phyloP scores from a whole-genome alignment of 306 rosid genomes.

The Dryas octopetala region DNA sequence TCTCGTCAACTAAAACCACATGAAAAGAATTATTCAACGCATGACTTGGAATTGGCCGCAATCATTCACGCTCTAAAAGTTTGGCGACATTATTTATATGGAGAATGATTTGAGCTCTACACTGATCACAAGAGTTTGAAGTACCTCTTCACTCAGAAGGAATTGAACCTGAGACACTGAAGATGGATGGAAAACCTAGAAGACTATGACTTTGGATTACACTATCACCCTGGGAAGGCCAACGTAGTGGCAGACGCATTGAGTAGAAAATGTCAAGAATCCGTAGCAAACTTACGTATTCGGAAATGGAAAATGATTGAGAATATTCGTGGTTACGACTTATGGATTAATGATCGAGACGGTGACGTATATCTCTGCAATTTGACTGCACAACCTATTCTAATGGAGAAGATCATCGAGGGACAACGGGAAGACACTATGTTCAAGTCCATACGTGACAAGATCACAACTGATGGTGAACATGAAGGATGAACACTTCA shows the following conservation, averaged over 20 bases:
- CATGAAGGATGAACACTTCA: background rate
- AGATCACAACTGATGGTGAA: background rate
- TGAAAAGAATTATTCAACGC: background rate
- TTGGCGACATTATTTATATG: background rate
- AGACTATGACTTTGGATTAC: background rate
- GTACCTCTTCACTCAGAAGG: background rate
- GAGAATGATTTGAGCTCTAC: background rate
- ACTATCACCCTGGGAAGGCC: background rate
- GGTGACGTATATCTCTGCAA: background rate
- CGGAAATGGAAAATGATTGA: background rate
- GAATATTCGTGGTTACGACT: background rate
- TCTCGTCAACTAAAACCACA: background rate
- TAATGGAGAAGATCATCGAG: background rate
- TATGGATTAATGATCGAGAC: background rate
- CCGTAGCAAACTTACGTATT: background rate
- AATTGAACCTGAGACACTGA: background rate
- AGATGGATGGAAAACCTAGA: background rate
- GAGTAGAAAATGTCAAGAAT: background rate
- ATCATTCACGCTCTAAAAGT: background rate
- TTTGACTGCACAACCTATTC: background rate
- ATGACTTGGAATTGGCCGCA: background rate
- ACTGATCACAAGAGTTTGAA: background rate
- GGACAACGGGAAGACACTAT: background rate
- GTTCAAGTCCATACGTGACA: background rate
- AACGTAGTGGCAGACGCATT: background rate